phyloP scores from a whole-genome alignment of 495 filamentous ascomycete species.

The Aspergillus sparsus region DNA sequence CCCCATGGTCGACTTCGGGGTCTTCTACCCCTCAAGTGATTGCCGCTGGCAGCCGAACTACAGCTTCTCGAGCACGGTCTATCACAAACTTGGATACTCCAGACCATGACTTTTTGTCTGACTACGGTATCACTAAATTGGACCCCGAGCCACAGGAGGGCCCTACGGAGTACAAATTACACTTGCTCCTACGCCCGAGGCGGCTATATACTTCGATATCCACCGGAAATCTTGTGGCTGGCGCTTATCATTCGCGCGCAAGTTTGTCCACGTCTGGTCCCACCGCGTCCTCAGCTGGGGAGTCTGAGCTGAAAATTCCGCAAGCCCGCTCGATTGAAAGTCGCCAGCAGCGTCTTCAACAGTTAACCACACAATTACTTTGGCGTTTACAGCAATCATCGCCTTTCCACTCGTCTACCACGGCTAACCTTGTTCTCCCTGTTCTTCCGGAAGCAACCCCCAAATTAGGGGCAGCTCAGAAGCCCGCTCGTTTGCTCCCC shows the following conservation, averaged over 20 bases:
- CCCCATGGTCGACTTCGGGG: conserved; percentile 74
- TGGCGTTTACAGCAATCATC: conserved; percentile 96
- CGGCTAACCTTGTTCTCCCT: conserved; percentile 68
- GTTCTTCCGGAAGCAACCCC: conserved; percentile 64
- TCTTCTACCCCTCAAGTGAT: conserved; percentile 42
- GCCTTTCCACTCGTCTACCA: conserved; percentile 79
- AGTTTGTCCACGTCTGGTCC: conserved; percentile 26
- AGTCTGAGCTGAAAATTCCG: conserved; percentile 28
- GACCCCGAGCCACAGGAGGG: conserved; percentile 92
- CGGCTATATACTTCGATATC: conserved; percentile 66
- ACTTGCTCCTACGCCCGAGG: conserved; percentile 80
- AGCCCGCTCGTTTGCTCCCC: conserved; percentile 66
- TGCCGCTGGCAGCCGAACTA: conserved; percentile 22
- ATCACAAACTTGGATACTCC: conserved; percentile 31
- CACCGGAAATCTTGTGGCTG: conserved; percentile 59
- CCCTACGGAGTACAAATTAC: conserved; percentile 94
- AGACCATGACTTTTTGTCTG: conserved; percentile 56
- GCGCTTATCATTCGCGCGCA: conserved; percentile 58
- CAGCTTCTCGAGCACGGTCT: conserved; percentile 32
- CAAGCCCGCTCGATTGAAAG: conserved; percentile 45
- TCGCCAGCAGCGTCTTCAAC: conserved; percentile 80
- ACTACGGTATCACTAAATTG: conserved; percentile 73
- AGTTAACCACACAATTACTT: conserved; percentile 89
- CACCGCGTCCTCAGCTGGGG: conserved; percentile 26
- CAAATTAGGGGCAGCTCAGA: conserved; percentile 54